phyloP scores from a whole-genome alignment of 345 rosid genomes.

The Syzygium aromaticum region DNA sequence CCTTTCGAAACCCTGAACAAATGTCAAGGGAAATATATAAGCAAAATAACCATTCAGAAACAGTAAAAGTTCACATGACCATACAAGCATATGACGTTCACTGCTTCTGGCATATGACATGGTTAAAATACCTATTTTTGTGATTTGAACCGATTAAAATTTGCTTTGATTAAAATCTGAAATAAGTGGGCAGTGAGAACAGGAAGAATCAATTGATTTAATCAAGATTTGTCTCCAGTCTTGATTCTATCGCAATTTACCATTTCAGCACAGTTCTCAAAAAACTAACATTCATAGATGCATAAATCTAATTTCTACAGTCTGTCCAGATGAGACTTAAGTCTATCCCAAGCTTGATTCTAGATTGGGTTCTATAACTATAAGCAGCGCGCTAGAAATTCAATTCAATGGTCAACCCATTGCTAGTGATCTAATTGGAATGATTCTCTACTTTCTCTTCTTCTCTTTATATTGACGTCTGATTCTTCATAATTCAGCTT shows the following conservation, averaged over 20 bases:
- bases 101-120: background rate
- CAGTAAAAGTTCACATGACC: background rate
- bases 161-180: background rate
- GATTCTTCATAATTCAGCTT: background rate
- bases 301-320: background rate
- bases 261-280: background rate
- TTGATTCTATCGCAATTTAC: background rate
- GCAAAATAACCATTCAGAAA: background rate
- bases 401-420: background rate
- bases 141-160: background rate
- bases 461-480: background rate
- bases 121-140: background rate
- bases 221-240: background rate
- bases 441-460: background rate
- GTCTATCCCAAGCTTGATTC: background rate
- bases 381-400: background rate
- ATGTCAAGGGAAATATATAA: slow-evolving; percentile 2
- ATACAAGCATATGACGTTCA: background rate
- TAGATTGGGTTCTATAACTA: background rate
- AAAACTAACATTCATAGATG: background rate
- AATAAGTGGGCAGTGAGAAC: background rate
- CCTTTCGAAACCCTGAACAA: slow-evolving; percentile 77
- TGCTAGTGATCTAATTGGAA: background rate
- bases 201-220: background rate
- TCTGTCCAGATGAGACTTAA: background rate